phyloP scores from a whole-genome alignment of 345 rosid species.

The Schrenkiella parvula region DNA sequence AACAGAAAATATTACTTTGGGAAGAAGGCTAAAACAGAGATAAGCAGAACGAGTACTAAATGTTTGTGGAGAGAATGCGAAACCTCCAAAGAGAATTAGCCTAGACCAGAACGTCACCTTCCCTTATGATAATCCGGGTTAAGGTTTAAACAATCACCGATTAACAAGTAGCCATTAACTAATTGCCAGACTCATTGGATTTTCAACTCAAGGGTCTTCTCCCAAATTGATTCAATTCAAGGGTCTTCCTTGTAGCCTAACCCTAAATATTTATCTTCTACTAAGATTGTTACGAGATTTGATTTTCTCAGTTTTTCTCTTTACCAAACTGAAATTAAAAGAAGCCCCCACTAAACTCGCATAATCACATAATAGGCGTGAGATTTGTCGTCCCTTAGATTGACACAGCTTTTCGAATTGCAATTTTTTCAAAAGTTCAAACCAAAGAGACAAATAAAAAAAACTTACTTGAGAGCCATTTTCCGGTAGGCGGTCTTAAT shows the following conservation, averaged over 20 bases:
- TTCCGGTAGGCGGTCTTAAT: constrained; percentile 85
- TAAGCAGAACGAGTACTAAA: background rate
- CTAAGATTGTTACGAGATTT: background rate
- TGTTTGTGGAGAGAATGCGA: background rate
- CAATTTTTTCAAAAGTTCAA: background rate
- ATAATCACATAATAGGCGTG: background rate
- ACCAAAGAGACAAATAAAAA: background rate
- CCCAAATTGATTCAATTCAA: constrained; percentile 1
- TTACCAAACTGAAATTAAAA: background rate
- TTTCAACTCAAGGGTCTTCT: background rate
- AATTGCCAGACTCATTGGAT: background rate
- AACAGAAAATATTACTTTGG: background rate
- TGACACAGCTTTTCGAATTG: background rate
- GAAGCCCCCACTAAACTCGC: background rate
- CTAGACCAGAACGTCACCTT: background rate
- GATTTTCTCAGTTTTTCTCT: background rate
- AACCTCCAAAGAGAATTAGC: constrained; percentile 5
- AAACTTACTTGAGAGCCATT: constrained; percentile 87
- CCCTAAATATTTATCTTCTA: constrained; percentile 1
- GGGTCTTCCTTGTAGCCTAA: background rate
- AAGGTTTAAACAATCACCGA: background rate
- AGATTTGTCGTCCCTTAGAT: background rate
- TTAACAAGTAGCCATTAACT: background rate
- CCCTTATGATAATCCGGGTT: background rate
- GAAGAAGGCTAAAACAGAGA: constrained; percentile 5